A percentile compares a stretch with the other conserved stretches of the same genome.
Evolutionary conservation across 2,329 filamentous ascomycete species (phyloP).

Genomic region (Aschersonia sp.): DNA sequence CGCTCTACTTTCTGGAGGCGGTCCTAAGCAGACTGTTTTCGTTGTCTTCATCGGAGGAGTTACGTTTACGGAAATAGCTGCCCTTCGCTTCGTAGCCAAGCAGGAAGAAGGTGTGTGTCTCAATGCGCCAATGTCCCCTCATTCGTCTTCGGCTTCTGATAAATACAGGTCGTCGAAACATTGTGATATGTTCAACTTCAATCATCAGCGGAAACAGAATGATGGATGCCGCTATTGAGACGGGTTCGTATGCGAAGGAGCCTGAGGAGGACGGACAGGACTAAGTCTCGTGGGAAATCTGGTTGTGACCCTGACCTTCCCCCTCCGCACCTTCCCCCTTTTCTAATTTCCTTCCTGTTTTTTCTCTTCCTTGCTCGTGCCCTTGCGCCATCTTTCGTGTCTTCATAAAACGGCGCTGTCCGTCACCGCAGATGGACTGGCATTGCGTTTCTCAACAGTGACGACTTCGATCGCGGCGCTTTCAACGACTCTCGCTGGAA

Average conservation of each 20-base stretch:
- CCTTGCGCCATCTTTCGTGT: not conserved
- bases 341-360: not conserved
- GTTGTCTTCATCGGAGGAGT: constrained; percentile 98
- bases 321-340: not conserved
- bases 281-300: not conserved
- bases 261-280: constrained; percentile 1
- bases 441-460: no score
- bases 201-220: constrained; percentile 81
- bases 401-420: no score
- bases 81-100: constrained; percentile 75
- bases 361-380: not conserved
- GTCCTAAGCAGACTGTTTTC: constrained; percentile 71
- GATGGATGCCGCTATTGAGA: constrained; percentile 75
- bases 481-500: no score
- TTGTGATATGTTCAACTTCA: constrained; percentile 85
- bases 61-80: constrained; percentile 91
- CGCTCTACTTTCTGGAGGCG: constrained; percentile 66
- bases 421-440: no score
- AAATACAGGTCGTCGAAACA: constrained; percentile 52
- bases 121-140: constrained; percentile 2
- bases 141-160: not conserved
- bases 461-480: no score
- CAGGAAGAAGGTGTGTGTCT: constrained; percentile 53
- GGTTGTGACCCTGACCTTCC: not conserved
- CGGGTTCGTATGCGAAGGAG: constrained; percentile 36